Evolutionary conservation across 495 filamentous ascomycete genomes (phyloP), one percentile per base, ranked within the genome.

Genomic region (Hyaloscypha hepaticicola): DNA sequence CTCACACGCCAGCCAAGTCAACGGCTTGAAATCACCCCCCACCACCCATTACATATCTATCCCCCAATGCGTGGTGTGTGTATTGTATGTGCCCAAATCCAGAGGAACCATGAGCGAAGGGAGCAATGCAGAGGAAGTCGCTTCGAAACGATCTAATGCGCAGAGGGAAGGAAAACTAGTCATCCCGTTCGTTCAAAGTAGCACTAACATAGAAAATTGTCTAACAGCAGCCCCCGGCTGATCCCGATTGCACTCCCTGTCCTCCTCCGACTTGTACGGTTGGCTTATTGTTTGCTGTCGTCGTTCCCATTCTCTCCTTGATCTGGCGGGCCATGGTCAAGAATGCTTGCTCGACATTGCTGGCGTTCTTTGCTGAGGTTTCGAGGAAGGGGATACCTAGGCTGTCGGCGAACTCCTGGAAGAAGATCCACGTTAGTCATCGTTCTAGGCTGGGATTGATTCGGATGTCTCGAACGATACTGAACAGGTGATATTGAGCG

Each of bases 301-400:
- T 84, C 64, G 92, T 97, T 72, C 95, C 95, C 95, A 98, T 98
- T 69, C 96, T 88, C 81, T 99, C 96, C 85, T 99, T 99, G 81
- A 99, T 98, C 76, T 98, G 94, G 77, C 95, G 90, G 60, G 95
- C 95, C 95, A 99, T 99, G 72, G 95, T 98, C 80, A 99, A 81
- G 88, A 99, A 99, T 72, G 95, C 93, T 81, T 99, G 95, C 79
- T 99, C 95, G 73, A 99, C 95, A 76, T 99, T 99, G 73, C 90
- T 96, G 50, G 96, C 95, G 81, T 95, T 98, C 88, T 99, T 99
- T 65, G 95, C 95, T 11, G 95, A 99, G 8, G 95, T 99, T 83
- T 99, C 95, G 74, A 99, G 88, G 88, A 99, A 99, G 38, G 96
- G 95, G 72, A 99, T 99, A 70, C 94, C 94, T 59, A 98, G 90